Base-by-base conservation (phyloP, 2,329 filamentous ascomycete species). In the Trichophyton mentagrophytes region DNA sequence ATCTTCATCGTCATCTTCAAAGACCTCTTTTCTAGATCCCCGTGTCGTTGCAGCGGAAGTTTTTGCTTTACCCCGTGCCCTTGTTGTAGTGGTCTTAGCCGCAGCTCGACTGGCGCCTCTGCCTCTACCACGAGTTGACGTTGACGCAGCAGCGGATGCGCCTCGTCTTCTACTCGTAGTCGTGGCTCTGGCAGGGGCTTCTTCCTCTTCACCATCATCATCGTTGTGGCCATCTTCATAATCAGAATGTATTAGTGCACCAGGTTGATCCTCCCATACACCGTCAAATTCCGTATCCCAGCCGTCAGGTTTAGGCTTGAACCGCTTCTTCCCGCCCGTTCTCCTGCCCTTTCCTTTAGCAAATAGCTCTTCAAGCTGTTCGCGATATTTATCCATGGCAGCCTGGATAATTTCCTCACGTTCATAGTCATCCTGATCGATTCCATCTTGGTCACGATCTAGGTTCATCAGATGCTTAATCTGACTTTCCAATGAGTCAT, bases 241-340 rank as follows among this genome's bases (percentile, higher is more conserved):
- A 20, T 77, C 71, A n/a, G 81, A 78, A 61, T 75, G 75, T 51
- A 85, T 78, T 3, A 85, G 72, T 1, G 86, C 88, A 6, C 82
- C 85, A 0, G 88, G 83, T 62, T 90, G 84, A 56, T 93, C 87
- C 63, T 87, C 87, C 91, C 92, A 97, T 58, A 81, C 80, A 0
- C 91, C 93, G 57, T 96, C 87, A 27, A 91, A 77, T 65, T 97
- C 92, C n/a, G 84, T 89, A 69, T 97, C 90, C 90, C 91, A 97
- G 1, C 79, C 80, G 9, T 83, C 81, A 1, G 92, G 92, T 70
- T 85, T 89, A 0, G 89, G 85, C 70, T 88, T 92, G 63, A 88
- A 78, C 64, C 78, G 83, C 68, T 78, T 82, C 67, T 79, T 80
- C 49, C 77, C 70, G 57, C 74, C 66, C 66, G 68, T 70, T 56